phyloP scores from a whole-genome alignment of 1,284 basidiomycete genomes.

The Trametes sp. region DNA sequence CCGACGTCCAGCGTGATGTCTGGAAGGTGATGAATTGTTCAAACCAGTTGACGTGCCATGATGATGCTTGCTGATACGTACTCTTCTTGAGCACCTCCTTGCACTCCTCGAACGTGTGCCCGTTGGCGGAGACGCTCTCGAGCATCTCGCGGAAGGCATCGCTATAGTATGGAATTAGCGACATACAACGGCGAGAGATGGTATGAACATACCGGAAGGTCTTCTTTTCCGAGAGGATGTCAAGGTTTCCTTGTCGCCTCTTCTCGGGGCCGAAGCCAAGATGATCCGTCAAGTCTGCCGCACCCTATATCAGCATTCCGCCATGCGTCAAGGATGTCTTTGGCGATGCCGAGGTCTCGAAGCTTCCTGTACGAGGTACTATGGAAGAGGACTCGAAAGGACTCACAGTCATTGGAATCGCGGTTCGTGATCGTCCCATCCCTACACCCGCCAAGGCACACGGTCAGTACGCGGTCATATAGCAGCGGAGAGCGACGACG shows the following conservation, averaged over 20 bases:
- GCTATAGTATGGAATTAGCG: slow-evolving; percentile 45
- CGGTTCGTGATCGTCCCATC: slow-evolving; percentile 92
- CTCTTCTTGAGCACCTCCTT: slow-evolving; percentile 68
- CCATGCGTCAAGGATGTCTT: background rate
- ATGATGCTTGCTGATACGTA: slow-evolving; percentile 16
- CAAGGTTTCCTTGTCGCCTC: slow-evolving; percentile 74
- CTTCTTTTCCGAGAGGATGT: slow-evolving; percentile 68
- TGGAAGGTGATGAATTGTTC: slow-evolving; percentile 36
- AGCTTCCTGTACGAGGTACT: background rate
- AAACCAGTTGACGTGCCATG: background rate
- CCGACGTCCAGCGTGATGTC: slow-evolving; percentile 89
- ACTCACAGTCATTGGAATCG: slow-evolving; percentile 91
- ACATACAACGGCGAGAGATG: background rate
- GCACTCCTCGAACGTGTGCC: slow-evolving; percentile 82
- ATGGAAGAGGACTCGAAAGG: background rate
- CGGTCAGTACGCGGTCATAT: background rate
- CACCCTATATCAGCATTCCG: slow-evolving; percentile 1
- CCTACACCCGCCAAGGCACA: slow-evolving; percentile 50
- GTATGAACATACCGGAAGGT: slow-evolving; percentile 72
- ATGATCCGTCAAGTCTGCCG: slow-evolving; percentile 77
- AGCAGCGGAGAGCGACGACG: no score
- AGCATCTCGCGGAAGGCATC: slow-evolving; percentile 87
- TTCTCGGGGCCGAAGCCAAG: slow-evolving; percentile 76
- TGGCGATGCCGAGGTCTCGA: background rate
- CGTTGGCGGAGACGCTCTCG: slow-evolving; percentile 70